Base-by-base conservation (phyloP, 768 basidiomycete genomes). In the Phanerochaete carnosa region DNA sequence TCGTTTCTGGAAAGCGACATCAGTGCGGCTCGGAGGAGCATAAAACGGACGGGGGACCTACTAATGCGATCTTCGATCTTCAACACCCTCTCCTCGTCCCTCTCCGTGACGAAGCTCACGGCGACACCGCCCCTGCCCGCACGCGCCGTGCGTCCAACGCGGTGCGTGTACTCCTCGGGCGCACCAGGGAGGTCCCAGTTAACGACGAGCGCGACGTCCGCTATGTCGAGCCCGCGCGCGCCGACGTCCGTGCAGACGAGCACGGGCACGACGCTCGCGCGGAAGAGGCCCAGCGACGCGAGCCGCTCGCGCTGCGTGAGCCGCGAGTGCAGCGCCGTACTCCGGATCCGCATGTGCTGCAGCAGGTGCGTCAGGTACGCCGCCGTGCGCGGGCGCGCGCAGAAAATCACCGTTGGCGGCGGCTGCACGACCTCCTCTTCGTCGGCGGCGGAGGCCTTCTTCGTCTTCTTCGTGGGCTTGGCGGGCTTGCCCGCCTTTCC, bases 341-440 rank as follows among this genome's bases (percentile, higher is more conserved):
- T 89, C 32, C 94, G 87, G 65, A 99, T 92, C 8, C 80, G 80
- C 57, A 95, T 78, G 19, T 86, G 83, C 67, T 93, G 88, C 60
- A 98, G 79, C 33, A 98, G 73, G 32, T 80, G 72, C 9, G 93
- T 90, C 60, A 99, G 79, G 72, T 96, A 97, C 19, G 95, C 95
- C 0, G 89, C 95, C 0, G 95, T 95, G 57, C 88, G 85, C 37
- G 95, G 83, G 61, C 87, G 88, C 22, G 83, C 83, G 73, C 86
- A 95, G 74, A 98, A 99, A 64, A 99, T 94, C 66, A 99, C 98
- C 23, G 95, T 98, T 1, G 95, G 92, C 19, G 97, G 97, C 2
- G 95, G 93, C 64, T 90, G 88, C 43, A 82, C 79, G 33, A 85
- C 79, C 25, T 83, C 81, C 4, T 81, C 80, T 13, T 83, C 80